Evolutionary conservation across 2,329 filamentous ascomycete species (phyloP), one percentile per base, ranked within the genome.

Genomic region (Metarhizium robertsii): DNA sequence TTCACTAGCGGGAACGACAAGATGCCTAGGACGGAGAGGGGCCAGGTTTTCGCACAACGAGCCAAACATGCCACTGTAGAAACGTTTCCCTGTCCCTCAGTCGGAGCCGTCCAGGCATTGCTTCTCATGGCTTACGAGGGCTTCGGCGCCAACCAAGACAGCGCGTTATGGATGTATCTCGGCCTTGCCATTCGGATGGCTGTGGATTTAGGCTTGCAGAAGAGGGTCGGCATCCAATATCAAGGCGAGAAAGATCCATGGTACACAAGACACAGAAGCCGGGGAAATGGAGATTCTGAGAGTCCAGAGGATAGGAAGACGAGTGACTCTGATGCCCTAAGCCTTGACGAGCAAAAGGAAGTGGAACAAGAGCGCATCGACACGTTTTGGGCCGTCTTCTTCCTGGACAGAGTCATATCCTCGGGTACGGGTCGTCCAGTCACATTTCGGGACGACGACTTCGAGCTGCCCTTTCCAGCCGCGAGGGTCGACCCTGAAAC

Each of bases 161-260:
- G 90, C 67, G 89, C 90, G 0, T 71, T 96, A 6, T 96, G 91
- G 90, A 95, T 95, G 90, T 95, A 95, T 65, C 76, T 95, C 1
- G 91, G 90, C 0, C 85, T 92, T 53, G 86, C 90, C 0, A 95
- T 95, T 58, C 85, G 90, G 14, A 88, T 91, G 83, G 86, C 86
- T 0, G 81, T 89, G 58, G 87, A 91, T 64, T 71, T 95, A 10
- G 90, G 91, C 0, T 76, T 95, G 60, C 88, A 92, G 61, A 95
- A 91, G 60, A 77, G 88, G 16, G 86, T 92, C 60, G 90, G 90
- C 0, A 78, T 95, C 50, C 78, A 77, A 57, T 80, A 80, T 57
- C 80, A 80, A 61, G 77, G 76, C n/a, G 75, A 76, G 55, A 78
- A 72, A 58, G 77, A 80, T 29, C 73, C 75, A 2, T 74, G 74